These are phyloP conservation scores for Vitis vinifera DNA, from an alignment of 164 flowering plant species.

Conservation along the genomic window DNA sequence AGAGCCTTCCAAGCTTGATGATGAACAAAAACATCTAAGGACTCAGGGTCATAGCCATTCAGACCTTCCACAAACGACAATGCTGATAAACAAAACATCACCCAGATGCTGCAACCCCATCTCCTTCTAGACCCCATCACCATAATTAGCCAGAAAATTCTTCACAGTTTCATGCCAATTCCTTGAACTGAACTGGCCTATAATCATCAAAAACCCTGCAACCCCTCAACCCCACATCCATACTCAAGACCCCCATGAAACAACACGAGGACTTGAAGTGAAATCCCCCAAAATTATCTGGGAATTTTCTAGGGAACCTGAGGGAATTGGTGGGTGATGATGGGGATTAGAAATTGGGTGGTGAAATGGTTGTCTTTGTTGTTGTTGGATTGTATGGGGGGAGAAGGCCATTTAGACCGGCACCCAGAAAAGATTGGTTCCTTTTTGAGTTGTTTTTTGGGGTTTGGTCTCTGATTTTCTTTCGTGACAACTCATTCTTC, in stretches of 20 bases:
- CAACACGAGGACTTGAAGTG: background rate
- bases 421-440: slow-evolving; percentile 10
- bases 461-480: background rate
- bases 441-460: slow-evolving; percentile 5
- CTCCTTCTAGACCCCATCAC: slow-evolving; percentile 18
- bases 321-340: background rate
- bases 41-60: slow-evolving; percentile 1
- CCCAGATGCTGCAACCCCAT: slow-evolving; percentile 8
- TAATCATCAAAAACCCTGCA: too few relatives aligned
- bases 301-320: background rate
- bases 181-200: background rate
- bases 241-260: too few relatives aligned
- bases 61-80: slow-evolving; percentile 4
- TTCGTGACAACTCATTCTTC: too few relatives aligned
- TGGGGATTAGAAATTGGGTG: background rate
- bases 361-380: background rate
- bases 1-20: slow-evolving; percentile 17
- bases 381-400: background rate
- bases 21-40: slow-evolving; percentile 27
- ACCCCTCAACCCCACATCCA: too few relatives aligned
- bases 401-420: background rate
- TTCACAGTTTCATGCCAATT: slow-evolving; percentile 15
- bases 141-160: background rate
- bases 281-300: background rate
- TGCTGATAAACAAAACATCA: background rate